Base-by-base conservation (phyloP, 164 flowering plant genomes). In the Annona squamosa region DNA sequence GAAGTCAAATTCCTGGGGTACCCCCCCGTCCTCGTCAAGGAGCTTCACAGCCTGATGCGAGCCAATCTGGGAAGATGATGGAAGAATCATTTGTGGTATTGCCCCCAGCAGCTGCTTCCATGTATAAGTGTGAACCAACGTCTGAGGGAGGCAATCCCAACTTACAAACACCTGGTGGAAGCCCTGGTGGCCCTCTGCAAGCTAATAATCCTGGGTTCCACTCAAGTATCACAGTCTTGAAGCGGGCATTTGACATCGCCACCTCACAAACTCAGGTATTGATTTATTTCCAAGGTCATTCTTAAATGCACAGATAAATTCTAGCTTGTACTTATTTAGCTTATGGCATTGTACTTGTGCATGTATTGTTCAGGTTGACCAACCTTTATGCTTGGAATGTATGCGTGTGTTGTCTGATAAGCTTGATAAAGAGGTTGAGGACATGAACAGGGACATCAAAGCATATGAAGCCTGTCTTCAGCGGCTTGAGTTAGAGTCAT, bases 361-460 rank as follows among this genome's bases (percentile, higher is more conserved):
- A n/a, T 63, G 67, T 74, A 47, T 6, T 37, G 37, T 37, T 63
- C 85, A 96, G 98, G 93, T 96, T 80, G 99, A 93, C 74, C 98
- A 93, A 80, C 99, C 99, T 72, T 70, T 96, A 44, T 96, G 99
- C 84, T 88, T 96, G 66, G 99, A 93, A 71, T 96, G 99, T 81
- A 93, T 96, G 99, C 84, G 97, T 59, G 86, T 90, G 47, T 73
- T 93, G 79, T 96, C 98, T 59, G 97, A 89, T 80, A 96, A 96
- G 76, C 92, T 96, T 74, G 99, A 96, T 76, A 93, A 93, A 81
- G 99, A 96, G 85, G 96, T 93, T 77, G 99, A 93, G 83, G 98
- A 96, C 87, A 92, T 87, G 74, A 90, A 86, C 77, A 90, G 90
- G 82, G 99, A 94, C 85, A 86, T 91, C 62, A 84, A 91, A 84